Conservation (phyloP, 805 yeast genomes). For the Wickerhamomyces kurtzmanii region DNA sequence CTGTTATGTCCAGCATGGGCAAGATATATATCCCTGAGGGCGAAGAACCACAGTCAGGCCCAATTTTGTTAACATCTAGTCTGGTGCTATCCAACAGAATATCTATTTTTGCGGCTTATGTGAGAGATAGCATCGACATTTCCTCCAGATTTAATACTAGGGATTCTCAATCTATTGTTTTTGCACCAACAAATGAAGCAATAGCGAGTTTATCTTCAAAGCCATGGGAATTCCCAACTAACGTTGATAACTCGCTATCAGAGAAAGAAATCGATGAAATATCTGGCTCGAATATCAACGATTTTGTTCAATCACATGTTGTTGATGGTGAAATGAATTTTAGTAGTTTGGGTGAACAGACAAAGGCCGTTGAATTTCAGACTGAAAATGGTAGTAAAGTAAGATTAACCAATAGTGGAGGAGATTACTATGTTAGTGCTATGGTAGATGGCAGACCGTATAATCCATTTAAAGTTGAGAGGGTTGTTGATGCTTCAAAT, state of each 20-base stretch:
- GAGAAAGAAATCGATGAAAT: conserved; percentile 37
- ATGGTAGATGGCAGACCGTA: conserved; percentile 19
- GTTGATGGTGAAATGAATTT: conserved; percentile 24
- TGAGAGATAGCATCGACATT: conserved; percentile 51
- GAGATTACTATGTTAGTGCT: conserved; percentile 23
- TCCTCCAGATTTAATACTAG: conserved; percentile 36
- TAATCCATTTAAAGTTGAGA: conserved; percentile 23
- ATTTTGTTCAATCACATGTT: conserved; percentile 57
- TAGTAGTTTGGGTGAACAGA: conserved; percentile 6
- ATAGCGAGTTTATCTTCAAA: conserved; percentile 38
- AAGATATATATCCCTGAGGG: conserved; percentile 14
- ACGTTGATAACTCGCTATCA: conserved; percentile 25
- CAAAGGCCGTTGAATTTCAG: conserved; percentile 19
- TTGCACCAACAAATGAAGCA: conserved; percentile 67
- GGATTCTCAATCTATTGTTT: conserved; percentile 35
- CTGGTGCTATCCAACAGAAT: conserved; percentile 27
- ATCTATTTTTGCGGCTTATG: conserved; percentile 57
- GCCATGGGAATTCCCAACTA: conserved; percentile 77
- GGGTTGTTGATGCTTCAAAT: conserved; percentile 27
- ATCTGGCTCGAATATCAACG: conserved; percentile 39
- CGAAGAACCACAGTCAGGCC: conserved; percentile 18
- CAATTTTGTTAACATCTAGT: conserved; percentile 19
- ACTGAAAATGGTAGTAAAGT: conserved; percentile 25
- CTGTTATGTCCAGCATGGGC: conserved; percentile 1
- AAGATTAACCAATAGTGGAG: conserved; percentile 24